These are phyloP conservation scores for Hysterium pulicare DNA, from an alignment of 2,329 filamentous ascomycete species.

Conservation along the genomic window DNA sequence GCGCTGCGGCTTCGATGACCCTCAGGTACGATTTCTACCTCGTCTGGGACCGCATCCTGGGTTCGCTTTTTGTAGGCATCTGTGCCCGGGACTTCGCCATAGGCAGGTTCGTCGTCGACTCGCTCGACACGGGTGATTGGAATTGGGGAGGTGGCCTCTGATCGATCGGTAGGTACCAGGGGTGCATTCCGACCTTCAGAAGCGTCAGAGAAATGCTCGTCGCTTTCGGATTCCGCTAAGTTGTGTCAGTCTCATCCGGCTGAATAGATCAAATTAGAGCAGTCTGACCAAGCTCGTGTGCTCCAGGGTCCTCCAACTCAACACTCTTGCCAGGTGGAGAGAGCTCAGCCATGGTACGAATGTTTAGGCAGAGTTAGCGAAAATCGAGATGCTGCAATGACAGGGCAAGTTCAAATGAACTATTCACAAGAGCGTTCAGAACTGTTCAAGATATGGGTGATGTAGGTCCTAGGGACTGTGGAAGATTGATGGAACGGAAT, in stretches of 20 bases:
- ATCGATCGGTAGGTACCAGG: constrained; percentile 32
- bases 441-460: too few relatives aligned
- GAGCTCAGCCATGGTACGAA: constrained; percentile 45
- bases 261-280: background rate
- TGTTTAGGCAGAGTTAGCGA: background rate
- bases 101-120: constrained; percentile 55
- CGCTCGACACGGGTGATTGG: constrained; percentile 62
- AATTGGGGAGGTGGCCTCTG: constrained; percentile 51
- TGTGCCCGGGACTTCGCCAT: constrained; percentile 62
- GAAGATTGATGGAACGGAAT: too few relatives aligned
- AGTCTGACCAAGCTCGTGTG: constrained; percentile 52
- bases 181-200: constrained; percentile 51
- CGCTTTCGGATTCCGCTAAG: constrained; percentile 48
- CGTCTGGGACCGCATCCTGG: constrained; percentile 61
- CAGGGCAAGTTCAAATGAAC: too few relatives aligned
- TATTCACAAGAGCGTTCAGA: too few relatives aligned
- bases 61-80: constrained; percentile 56
- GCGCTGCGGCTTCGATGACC: constrained; percentile 37
- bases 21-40: constrained; percentile 56
- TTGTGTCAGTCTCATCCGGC: constrained; percentile 14
- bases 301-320: constrained; percentile 55
- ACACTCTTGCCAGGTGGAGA: constrained; percentile 54
- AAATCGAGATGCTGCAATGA: too few relatives aligned
- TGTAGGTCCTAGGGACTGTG: too few relatives aligned
- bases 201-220: constrained; percentile 65